Percentiles rank a stretch among this genome's conserved stretches.
These are phyloP conservation scores for Aphanocladium album DNA, from an alignment of 2,329 filamentous ascomycete genomes.

Conservation along the genomic window DNA sequence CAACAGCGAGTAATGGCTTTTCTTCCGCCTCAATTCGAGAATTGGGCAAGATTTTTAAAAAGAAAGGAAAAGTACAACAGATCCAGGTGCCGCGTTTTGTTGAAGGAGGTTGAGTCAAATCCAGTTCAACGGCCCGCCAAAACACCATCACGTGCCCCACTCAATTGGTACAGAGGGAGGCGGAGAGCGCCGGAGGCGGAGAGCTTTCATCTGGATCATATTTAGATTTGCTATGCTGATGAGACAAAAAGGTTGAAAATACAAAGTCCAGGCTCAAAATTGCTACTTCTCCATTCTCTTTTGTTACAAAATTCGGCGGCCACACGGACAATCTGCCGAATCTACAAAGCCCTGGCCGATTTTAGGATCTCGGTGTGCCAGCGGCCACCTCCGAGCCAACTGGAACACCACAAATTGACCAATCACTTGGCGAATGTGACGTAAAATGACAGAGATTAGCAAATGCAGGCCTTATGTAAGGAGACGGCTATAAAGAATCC, in stretches of 20 bases:
- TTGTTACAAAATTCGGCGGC: too few relatives aligned
- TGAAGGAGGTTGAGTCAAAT: neutral
- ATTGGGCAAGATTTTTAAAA: neutral
- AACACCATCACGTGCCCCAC: constrained; percentile 11
- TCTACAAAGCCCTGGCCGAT: neutral
- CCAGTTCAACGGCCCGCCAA: constrained; percentile 5
- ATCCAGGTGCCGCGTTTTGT: neutral
- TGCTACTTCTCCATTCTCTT: too few relatives aligned
- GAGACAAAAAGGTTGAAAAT: too few relatives aligned
- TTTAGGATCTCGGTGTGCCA: neutral
- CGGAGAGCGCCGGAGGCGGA: constrained; percentile 6
- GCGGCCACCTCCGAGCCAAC: neutral
- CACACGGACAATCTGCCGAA: too few relatives aligned
- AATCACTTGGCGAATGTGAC: neutral
- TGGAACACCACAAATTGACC: neutral
- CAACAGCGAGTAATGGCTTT: neutral
- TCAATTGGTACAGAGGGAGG: neutral
- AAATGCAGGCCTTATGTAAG: too few relatives aligned
- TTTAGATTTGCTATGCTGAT: neutral
- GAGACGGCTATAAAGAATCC: too few relatives aligned
- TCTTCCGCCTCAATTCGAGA: neutral
- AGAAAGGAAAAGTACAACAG: neutral
- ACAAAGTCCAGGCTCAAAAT: too few relatives aligned
- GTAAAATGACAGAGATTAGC: too few relatives aligned
- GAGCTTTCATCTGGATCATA: neutral